Base-by-base conservation (phyloP, 495 filamentous ascomycete species). In the Neurospora sp. region DNA sequence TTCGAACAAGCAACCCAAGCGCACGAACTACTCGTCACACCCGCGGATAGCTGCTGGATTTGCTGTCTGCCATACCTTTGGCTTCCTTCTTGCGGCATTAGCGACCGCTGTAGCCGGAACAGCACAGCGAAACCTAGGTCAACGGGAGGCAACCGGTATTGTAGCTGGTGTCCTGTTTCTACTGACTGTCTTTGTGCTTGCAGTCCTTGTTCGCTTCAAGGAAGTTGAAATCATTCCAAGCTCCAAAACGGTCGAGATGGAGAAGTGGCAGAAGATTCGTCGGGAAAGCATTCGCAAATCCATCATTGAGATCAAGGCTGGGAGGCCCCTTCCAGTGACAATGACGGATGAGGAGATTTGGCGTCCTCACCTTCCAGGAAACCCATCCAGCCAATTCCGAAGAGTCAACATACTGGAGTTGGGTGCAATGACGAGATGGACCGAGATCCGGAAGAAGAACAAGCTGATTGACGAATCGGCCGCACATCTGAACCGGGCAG, bases 31-130 rank as follows among this genome's bases (percentile, higher is more conserved):
- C 79, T 89, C 90, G 22, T 85, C 85, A 44, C 90, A 90, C 73
- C 92, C 92, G 20, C 87, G 92, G 22, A 87, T 93, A 42, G 87
- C 83, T 16, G 88, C 90, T n/a, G 92, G 88, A 10, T 89, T 93
- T 79, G 90, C 90, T 68, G 86, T 89, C 35, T 84, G 85, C n/a
- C 91, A 94, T 75, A 86, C 85, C 10, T 75, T 91, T 47, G 89
- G 86, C 16, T 93, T 92, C 76, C 71, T 91, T 38, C 78, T 90
- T 39, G 89, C 90, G 4, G 90, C 91, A 4, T 85, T 84, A 1
- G 88, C 89, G 1, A 90, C 90, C 1, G 89, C 85, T 12, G 82
- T 89, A 65, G 89, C 90, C 8, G 90, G 90, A 42, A 80, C 82
- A 35, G 79, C 87, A 59, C 88, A 88, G 73, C 85, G 90, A n/a